Conservation (phyloP, 768 basidiomycete species). For the Suillus placidus region DNA sequence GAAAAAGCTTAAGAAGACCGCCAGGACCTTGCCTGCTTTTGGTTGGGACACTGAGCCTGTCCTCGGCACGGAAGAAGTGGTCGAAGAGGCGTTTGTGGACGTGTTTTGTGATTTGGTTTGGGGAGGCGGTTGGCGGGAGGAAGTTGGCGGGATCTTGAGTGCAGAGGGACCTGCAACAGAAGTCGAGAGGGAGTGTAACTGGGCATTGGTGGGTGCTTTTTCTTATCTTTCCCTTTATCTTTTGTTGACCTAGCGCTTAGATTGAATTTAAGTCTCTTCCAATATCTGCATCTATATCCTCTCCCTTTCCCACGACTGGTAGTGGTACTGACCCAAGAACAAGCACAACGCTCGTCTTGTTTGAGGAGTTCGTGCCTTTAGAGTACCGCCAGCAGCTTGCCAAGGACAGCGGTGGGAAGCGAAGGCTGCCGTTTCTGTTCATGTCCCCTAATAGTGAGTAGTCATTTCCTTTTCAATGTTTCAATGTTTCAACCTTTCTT, state of each 20-base stretch:
- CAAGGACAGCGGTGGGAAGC: constrained; percentile 51
- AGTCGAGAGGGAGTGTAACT: constrained; percentile 82
- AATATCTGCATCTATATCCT: constrained; percentile 27
- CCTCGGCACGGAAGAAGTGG: constrained; percentile 72
- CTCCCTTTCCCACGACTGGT: constrained; percentile 13
- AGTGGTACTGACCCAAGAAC: constrained; percentile 66
- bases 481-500: constrained; percentile 33
- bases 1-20: constrained; percentile 82
- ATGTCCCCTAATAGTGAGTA: constrained; percentile 39
- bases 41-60: constrained; percentile 92
- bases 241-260: constrained; percentile 39
- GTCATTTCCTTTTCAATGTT: constrained; percentile 25
- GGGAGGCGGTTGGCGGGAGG: constrained; percentile 85
- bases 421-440: constrained; percentile 74
- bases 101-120: constrained; percentile 83
- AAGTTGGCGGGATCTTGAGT: constrained; percentile 82
- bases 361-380: constrained; percentile 91
- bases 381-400: constrained; percentile 82
- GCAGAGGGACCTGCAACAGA: constrained; percentile 52
- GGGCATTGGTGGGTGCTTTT: constrained; percentile 73
- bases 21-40: constrained; percentile 74
- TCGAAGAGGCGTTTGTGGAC: constrained; percentile 91
- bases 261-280: constrained; percentile 87
- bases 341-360: constrained; percentile 71
- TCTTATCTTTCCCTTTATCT: not conserved